phyloP scores from a whole-genome alignment of 2,329 filamentous ascomycete species.

The Arthroderma sp. region DNA sequence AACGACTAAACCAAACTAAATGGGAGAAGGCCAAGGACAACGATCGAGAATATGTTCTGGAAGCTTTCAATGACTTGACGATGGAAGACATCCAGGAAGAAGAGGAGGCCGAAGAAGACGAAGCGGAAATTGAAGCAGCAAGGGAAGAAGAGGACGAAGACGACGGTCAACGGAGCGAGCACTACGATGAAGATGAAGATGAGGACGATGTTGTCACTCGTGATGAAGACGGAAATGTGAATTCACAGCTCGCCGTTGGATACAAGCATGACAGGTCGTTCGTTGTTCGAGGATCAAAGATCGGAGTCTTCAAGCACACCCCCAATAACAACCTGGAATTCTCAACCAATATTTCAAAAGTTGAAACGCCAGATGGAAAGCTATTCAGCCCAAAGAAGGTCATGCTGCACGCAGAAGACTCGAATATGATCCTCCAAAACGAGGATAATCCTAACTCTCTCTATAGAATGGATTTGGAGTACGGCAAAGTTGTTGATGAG shows the following conservation, averaged over 20 bases:
- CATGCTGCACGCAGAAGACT: conserved; percentile 86
- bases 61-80: conserved; percentile 86
- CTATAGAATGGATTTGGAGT: conserved; percentile 95
- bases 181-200: conserved; percentile 64
- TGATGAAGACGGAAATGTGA: conserved; percentile 68
- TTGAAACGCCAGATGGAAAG: conserved; percentile 74
- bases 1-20: conserved; percentile 85
- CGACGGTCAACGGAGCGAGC: conserved; percentile 55
- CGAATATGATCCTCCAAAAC: conserved; percentile 81
- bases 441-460: conserved; percentile 71
- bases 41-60: conserved; percentile 85
- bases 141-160: conserved; percentile 50
- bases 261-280: conserved; percentile 97
- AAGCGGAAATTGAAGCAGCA: conserved; percentile 45
- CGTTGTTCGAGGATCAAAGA: conserved; percentile 92
- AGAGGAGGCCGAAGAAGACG: conserved; percentile 43
- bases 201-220: conserved; percentile 58
- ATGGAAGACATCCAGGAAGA: conserved; percentile 65
- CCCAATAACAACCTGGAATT: conserved; percentile 87
- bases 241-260: conserved; percentile 87
- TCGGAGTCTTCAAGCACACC: conserved; percentile 96
- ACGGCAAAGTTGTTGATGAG: conserved; percentile 94
- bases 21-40: conserved; percentile 88
- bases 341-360: conserved; percentile 91
- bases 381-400: conserved; percentile 92